Base-by-base conservation (phyloP, 176 grass and related monocot species). In the Zea luxurians region DNA sequence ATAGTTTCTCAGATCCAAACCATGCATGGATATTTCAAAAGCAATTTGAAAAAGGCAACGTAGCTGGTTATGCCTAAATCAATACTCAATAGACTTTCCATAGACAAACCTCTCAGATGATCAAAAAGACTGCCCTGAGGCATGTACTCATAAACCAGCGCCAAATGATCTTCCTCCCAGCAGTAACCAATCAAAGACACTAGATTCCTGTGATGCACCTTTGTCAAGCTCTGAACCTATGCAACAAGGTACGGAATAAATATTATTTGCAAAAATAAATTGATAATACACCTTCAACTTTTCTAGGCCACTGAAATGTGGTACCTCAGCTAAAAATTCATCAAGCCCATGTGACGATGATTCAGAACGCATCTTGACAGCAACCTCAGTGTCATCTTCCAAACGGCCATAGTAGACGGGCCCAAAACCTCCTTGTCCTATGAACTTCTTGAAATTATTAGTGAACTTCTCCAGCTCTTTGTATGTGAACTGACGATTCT, bases 101-200 rank as follows among this genome's bases (percentile, higher is more conserved):
- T 53, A 18, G 37, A 6, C 49, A 68, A 18, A 70, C 73, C 79
- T 82, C 59, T 76, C 12, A 83, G 7, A 34, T 61, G 43, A 42
- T 83, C 41, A 48, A 8, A 68, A 49, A 76, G 40, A 59, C 7
- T 80, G n/a, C 77, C 77, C 54, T 13, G 11, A 59, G 61, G 46
- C 80, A 83, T 83, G 9, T 83, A 75, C 21, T 83, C 80, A 37
- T 83, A 75, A 75, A 75, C 82, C 43, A 83, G 53, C 8, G 82
- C 82, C 64, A 83, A 68, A 48, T 69, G 42, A 40, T 76, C 42
- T n/a, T 68, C 68, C 34, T 83, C 81, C 81, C 15, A 61, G 27
- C 81, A 83, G 52, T 75, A 76, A 49, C 73, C 82, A 69, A 77
- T 11, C 72, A 83, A 68, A 13, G 63, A 83, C 44, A 83, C 76